Percentiles rank a stretch among this genome's conserved stretches.
These are phyloP conservation scores for Ogataea hybrid DNA, from an alignment of 1,139 yeast genomes.

Conservation along the genomic window DNA sequence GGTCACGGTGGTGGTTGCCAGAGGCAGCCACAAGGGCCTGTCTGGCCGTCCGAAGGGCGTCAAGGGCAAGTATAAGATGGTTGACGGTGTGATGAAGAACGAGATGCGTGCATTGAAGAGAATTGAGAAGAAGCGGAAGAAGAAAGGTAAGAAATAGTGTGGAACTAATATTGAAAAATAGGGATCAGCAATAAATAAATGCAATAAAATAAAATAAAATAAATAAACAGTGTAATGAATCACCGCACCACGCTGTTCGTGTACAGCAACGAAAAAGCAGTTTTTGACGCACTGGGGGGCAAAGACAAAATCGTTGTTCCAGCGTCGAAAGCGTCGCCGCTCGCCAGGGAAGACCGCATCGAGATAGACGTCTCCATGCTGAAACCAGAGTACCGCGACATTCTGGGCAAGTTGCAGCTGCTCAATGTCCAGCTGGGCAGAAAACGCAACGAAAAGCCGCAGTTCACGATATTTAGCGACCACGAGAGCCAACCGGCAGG, in stretches of 20 bases:
- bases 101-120: constrained; percentile 92
- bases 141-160: constrained; percentile 37
- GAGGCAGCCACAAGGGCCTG: constrained; percentile 79
- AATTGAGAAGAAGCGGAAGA: constrained; percentile 76
- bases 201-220: neutral
- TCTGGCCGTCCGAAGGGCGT: constrained; percentile 97
- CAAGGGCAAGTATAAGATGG: constrained; percentile 98
- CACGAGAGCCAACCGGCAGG: constrained; percentile 18
- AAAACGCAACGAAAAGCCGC: too few species aligned
- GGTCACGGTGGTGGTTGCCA: constrained; percentile 88
- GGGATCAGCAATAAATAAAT: neutral
- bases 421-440: too few species aligned
- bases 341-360: constrained; percentile 23
- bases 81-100: constrained; percentile 96
- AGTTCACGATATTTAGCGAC: constrained; percentile 20
- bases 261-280: constrained; percentile 11
- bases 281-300: constrained; percentile 18
- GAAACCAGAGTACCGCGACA: too few species aligned
- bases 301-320: constrained; percentile 16
- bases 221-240: constrained; percentile 4
- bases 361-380: too few species aligned
- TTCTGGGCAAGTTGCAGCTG: too few species aligned
- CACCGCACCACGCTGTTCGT: constrained; percentile 21
- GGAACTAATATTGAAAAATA: too few species aligned
- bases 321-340: constrained; percentile 11